Base-by-base conservation (phyloP, 805 yeast species). In the Suhomyces sp. region DNA sequence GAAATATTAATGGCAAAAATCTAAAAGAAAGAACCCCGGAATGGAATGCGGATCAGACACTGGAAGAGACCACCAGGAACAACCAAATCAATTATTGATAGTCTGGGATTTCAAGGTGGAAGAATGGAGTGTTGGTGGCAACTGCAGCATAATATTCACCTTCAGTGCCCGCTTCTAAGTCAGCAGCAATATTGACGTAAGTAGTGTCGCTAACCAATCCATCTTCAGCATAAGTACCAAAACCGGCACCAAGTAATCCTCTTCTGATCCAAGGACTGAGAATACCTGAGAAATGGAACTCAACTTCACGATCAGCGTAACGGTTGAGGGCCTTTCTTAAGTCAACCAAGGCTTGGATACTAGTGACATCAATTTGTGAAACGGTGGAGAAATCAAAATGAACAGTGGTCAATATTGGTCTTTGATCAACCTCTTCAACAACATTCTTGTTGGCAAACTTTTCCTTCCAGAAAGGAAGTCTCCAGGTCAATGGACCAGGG, bases 221-320 rank as follows among this genome's bases (percentile, higher is more conserved):
- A 31, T 53, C 70, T 19, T 67, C 73, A 17, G 62, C 68, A 33
- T 70, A 67, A 13, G 75, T 65, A 31, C 95, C 95, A 63, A 88
- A 88, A 1, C 95, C 95, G 38, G 81, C 80, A 47, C 78, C 75
- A 28, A 83, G 55, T 46, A 90, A 72, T 4, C 83, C 83, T 53
- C 91, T 75, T 51, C 86, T 79, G 36, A 85, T 77, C 97, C 97
- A 90, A 7, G 91, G 90, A 37, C 84, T 80, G 28, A 84, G 63
- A 20, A 90, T 77, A 17, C 96, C 95, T 8, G 85, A 77, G 58
- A 90, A 88, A 61, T 90, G 97, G 64, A 82, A 81, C 60, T 90
- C 96, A 39, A 88, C 90, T 47, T 83, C 88, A 39, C 83, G 69
- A 54, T 86, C 90, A 12, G 93, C 83, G 51, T 84, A 86, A 38